Evolutionary conservation across 2,329 filamentous ascomycete genomes (phyloP), one percentile per base, ranked within the genome.

Genomic region (Pestalotiopsis fici): DNA sequence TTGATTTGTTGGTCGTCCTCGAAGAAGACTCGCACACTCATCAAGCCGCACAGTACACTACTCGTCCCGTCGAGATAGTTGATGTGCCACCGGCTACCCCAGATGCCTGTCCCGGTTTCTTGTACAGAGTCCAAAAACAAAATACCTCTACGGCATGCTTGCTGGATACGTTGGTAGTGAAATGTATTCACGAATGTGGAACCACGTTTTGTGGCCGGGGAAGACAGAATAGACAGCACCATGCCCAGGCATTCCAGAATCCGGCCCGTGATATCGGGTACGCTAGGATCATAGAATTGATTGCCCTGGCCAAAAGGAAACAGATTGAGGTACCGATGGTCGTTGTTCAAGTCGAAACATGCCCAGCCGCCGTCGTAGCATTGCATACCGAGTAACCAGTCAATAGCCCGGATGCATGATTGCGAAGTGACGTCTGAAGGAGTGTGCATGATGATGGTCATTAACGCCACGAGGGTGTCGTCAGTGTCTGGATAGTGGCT

Each of bases 301-400:
- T 77, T 69, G 73, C 78, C 78, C 64, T 81, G 78, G 37, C 72
- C 76, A 68, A 81, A 81, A 1, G 78, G 78, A 31, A 78, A 76
- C 23, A 74, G 74, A 56, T 81, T 78, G 5, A 80, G 67, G 35
- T 73, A 80, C 0, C 74, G 65, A 35, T 72, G 70, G 65, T 80
- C 69, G 63, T 80, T 80, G 5, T 78, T 71, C 3, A 67, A 37
- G 61, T 80, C 79, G 59, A 81, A 80, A 5, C 75, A 75, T 2
- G 65, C 78, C 78, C 77, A 81, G 0, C 78, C 79, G 37, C 78
- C 78, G 64, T 80, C 78, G 1, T 50, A n/a, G 65, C 78, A 78
- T 55, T 80, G 78, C 77, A 80, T 80, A 2, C 75, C 77, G 1
- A 77, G 64, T 4, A 79, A 70, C 77, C 78, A 80, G 4, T 67